A percentile compares a stretch with the other conserved stretches of the same genome.
These are phyloP conservation scores for barrel medic (Medicago truncatula) DNA, from an alignment of 306 rosid genomes.

Conservation along the genomic window MtrunA17r5.0-ANR NC_053042.1:42942501-42943000, in stretches of 20 bases:
- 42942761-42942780: neutral
- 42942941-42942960: constrained; percentile 12
- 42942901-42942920: neutral
- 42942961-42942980: neutral
- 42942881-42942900: constrained; percentile 89
- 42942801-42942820: neutral
- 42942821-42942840: constrained; percentile 68
- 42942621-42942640: constrained; percentile 98
- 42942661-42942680: constrained; percentile 53
- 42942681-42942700: constrained; percentile 34
- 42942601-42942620: constrained; percentile 87
- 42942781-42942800: neutral
- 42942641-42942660: constrained; percentile 87
- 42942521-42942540: constrained; percentile 99
- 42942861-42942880: constrained; percentile 99
- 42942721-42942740: neutral
- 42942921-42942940: neutral
- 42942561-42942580: constrained; percentile 65
- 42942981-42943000: neutral
- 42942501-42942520: constrained; percentile 84
- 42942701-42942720: constrained; percentile 1
- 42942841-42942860: constrained; percentile 86
- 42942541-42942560: constrained; percentile 82
- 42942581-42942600: constrained; percentile 80
- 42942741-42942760: neutral